These are phyloP conservation scores for Fusarium palustre DNA, from an alignment of 2,329 filamentous ascomycete species.

Conservation along the genomic window DNA sequence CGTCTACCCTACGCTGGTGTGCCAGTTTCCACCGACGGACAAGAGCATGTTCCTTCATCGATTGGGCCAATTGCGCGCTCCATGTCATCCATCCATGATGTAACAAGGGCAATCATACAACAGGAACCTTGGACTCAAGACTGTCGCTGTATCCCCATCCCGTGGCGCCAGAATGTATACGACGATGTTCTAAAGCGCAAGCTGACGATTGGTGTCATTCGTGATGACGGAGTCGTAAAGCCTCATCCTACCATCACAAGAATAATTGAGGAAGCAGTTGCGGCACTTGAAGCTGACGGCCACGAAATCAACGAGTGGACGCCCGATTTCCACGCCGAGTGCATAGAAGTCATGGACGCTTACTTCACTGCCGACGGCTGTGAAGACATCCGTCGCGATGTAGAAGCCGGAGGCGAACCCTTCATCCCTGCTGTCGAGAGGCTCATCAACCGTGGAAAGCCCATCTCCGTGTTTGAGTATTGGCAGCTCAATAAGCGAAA, in stretches of 20 bases:
- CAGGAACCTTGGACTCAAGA: conserved; percentile 66
- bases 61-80: conserved; percentile 68
- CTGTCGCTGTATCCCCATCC: conserved; percentile 63
- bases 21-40: conserved; percentile 71
- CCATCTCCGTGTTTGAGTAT: conserved; percentile 73
- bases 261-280: conserved; percentile 54
- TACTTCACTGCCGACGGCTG: conserved; percentile 73
- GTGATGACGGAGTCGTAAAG: conserved; percentile 66
- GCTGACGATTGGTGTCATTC: conserved; percentile 62
- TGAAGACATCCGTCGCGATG: conserved; percentile 69
- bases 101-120: conserved; percentile 61
- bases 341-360: conserved; percentile 68
- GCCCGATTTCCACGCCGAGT: conserved; percentile 63
- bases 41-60: conserved; percentile 72
- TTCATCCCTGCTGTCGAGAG: conserved; percentile 68
- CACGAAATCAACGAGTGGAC: conserved; percentile 68
- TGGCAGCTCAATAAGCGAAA: conserved; percentile 75
- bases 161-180: conserved; percentile 64
- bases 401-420: conserved; percentile 68
- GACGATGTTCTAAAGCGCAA: conserved; percentile 55
- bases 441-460: conserved; percentile 62
- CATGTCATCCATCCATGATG: conserved; percentile 58
- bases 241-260: conserved; percentile 65
- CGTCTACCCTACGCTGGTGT: conserved; percentile 69
- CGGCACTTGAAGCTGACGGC: conserved; percentile 57